Percentiles rank a stretch among this genome's conserved stretches.
Conservation (phyloP, 306 rosid genomes). For the Sophora flavescens region DNA sequence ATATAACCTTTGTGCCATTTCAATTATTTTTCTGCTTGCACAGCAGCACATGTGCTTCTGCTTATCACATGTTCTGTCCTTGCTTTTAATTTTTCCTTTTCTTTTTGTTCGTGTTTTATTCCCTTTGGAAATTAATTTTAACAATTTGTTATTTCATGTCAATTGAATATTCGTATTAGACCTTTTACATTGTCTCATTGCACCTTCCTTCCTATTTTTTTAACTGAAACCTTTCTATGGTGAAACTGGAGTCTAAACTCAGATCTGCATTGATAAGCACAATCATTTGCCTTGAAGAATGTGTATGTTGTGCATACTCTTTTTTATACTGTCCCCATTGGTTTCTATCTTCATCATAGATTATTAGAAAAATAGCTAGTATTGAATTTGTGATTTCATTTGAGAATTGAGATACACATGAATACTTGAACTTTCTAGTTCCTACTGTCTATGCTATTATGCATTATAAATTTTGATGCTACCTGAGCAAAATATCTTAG, state of each 20-base stretch:
- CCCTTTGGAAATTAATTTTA: constrained; percentile 15
- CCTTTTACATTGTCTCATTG: constrained; percentile 12
- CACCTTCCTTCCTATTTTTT: neutral
- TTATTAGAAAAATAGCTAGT: neutral
- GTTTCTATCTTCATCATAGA: neutral
- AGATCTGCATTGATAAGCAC: neutral
- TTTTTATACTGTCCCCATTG: neutral
- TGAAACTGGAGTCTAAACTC: neutral
- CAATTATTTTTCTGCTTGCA: neutral
- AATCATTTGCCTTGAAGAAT: constrained; percentile 9
- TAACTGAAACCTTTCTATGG: constrained; percentile 18
- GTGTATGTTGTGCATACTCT: neutral
- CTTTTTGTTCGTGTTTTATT: neutral
- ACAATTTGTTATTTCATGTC: constrained; percentile 15
- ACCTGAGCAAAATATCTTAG: neutral
- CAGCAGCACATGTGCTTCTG: constrained; percentile 15
- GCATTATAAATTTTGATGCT: neutral
- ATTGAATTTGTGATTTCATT: neutral
- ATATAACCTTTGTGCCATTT: neutral
- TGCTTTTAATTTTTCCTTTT: constrained; percentile 2
- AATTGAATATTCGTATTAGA: neutral
- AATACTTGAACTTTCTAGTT: neutral
- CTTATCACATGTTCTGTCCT: constrained; percentile 1
- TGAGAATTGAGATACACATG: constrained; percentile 26
- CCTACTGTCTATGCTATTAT: neutral